These are phyloP conservation scores for Monilinia aucupariae DNA, from an alignment of 2,329 filamentous ascomycete species.

Conservation along the genomic window DNA sequence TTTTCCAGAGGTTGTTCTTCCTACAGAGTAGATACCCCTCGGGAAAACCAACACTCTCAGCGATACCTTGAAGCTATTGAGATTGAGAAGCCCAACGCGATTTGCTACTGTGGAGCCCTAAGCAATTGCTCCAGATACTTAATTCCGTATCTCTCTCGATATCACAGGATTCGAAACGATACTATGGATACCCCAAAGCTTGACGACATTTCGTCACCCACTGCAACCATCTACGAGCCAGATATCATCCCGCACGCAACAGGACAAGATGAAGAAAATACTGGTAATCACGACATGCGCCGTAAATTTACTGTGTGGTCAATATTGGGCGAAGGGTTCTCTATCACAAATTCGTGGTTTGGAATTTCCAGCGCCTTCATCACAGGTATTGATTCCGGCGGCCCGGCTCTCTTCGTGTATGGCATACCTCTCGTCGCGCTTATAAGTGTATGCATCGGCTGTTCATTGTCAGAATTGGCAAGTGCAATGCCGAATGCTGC, in stretches of 20 bases:
- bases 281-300: slow-evolving; percentile 1
- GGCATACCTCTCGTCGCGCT: slow-evolving; percentile 9
- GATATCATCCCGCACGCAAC: neutral
- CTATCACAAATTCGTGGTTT: slow-evolving; percentile 16
- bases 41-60: neutral
- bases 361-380: slow-evolving; percentile 15
- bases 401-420: slow-evolving; percentile 15
- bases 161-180: neutral
- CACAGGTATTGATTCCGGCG: slow-evolving; percentile 13
- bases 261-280: neutral
- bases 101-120: neutral
- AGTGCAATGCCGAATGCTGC: slow-evolving; percentile 17
- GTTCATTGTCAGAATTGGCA: slow-evolving; percentile 13
- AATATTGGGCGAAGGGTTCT: slow-evolving; percentile 14
- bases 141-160: neutral
- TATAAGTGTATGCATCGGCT: slow-evolving; percentile 8
- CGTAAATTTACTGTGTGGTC: slow-evolving; percentile 16
- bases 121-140: neutral
- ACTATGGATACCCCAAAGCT: slow-evolving; percentile 10
- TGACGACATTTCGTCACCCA: neutral
- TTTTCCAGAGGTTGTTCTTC: neutral
- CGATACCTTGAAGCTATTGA: neutral
- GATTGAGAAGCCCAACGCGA: neutral
- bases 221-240: neutral
- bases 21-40: neutral